Evolutionary conservation across 352 stramenopile species (phyloP).

Genomic region (Blastocystis sp.): DNA sequence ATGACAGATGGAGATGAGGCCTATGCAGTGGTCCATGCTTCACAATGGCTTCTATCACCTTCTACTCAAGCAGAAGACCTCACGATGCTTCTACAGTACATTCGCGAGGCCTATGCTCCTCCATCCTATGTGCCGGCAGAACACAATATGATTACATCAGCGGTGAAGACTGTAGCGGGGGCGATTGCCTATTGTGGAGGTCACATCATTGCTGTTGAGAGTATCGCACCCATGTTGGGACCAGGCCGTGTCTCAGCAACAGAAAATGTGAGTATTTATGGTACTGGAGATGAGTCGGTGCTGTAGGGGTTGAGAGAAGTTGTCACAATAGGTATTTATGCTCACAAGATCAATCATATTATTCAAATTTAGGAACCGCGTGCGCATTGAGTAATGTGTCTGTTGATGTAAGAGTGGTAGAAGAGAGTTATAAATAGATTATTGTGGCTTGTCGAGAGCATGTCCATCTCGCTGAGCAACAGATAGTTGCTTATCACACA

Average conservation of each 20-base stretch:
- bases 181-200: constrained; percentile 6
- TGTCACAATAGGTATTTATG: constrained; percentile 2
- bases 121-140: not conserved
- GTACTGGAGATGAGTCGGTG: constrained; percentile 47
- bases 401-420: not conserved
- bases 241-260: not conserved
- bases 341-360: constrained; percentile 29
- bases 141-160: not conserved
- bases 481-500: not conserved
- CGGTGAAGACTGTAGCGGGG: constrained; percentile 14
- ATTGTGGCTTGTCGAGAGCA: not conserved
- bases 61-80: not conserved
- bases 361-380: not conserved
- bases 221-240: constrained; percentile 10
- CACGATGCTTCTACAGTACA: not conserved
- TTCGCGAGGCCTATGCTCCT: not conserved
- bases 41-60: not conserved
- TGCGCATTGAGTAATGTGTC: not conserved
- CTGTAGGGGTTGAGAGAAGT: not conserved
- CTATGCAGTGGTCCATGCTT: not conserved
- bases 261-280: constrained; percentile 11
- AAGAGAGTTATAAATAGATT: not conserved
- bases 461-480: constrained; percentile 56
- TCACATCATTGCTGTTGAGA: constrained; percentile 50
- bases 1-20: constrained; percentile 59